Conservation (phyloP, 108 stramenopile genomes). For the Fragilaria radians region DNA sequence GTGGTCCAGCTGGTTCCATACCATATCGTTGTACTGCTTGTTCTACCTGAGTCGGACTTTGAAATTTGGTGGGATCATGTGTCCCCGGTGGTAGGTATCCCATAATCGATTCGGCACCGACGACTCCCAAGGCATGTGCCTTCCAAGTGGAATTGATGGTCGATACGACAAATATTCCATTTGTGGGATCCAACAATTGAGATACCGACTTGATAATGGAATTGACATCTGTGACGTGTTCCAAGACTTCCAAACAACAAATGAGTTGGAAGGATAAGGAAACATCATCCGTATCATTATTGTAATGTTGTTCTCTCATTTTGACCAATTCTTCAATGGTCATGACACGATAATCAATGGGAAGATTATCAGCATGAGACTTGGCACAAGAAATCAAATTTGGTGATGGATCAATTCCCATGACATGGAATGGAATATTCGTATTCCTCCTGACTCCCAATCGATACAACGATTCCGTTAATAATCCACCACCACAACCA, state of each 20-base stretch:
- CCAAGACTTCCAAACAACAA: conserved; percentile 89
- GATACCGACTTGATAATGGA: conserved; percentile 54
- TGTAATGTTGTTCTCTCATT: conserved; percentile 28
- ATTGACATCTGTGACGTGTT: conserved; percentile 77
- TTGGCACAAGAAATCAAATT: conserved; percentile 52
- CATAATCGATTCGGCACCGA: conserved; percentile 88
- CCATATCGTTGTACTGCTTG: conserved; percentile 10
- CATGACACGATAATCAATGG: conserved; percentile 59
- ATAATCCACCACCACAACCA: conserved; percentile 92
- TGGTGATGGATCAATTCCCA: conserved; percentile 75
- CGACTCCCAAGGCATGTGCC: conserved; percentile 73
- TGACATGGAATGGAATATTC: too few species aligned
- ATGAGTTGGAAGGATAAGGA: conserved; percentile 63
- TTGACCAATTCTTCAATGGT: conserved; percentile 63
- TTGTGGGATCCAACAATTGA: conserved; percentile 56
- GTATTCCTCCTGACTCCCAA: too few species aligned
- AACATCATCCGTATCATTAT: conserved; percentile 1
- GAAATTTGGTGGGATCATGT: conserved; percentile 86
- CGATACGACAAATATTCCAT: conserved; percentile 82
- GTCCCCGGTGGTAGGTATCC: conserved; percentile 87
- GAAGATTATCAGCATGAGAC: conserved; percentile 37
- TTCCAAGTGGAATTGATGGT: conserved; percentile 89
- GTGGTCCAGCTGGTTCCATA: conserved; percentile 11
- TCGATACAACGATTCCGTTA: conserved; percentile 80
- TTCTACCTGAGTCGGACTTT: conserved; percentile 60